phyloP scores from a whole-genome alignment of 257 asterid species.

The Lycium barbarum region DNA sequence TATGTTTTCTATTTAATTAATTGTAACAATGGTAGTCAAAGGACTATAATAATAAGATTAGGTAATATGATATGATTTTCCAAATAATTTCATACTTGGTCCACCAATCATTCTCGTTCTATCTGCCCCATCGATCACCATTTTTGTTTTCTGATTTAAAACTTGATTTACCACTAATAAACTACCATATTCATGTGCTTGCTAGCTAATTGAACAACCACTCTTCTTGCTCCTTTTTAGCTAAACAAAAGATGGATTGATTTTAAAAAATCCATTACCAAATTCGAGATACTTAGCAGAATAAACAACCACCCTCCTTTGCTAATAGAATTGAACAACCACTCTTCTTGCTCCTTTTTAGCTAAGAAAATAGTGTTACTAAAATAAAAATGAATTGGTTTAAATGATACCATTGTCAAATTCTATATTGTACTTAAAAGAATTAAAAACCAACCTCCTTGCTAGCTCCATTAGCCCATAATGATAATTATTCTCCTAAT shows the following conservation, averaged over 20 bases:
- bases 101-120: conserved; percentile 14
- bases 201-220: conserved; percentile 1
- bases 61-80: conserved; percentile 24
- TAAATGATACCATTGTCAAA: background rate
- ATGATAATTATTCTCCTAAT: conserved; percentile 26
- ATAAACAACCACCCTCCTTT: conserved; percentile 58
- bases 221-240: background rate
- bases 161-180: conserved; percentile 7
- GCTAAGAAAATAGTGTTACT: background rate
- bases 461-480: conserved; percentile 48
- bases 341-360: background rate
- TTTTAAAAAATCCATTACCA: background rate
- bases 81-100: background rate
- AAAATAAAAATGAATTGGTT: background rate
- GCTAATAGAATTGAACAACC: conserved; percentile 30
- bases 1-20: background rate
- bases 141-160: conserved; percentile 35
- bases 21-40: conserved; percentile 2
- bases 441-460: conserved; percentile 58
- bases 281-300: conserved; percentile 20
- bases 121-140: conserved; percentile 50
- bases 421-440: conserved; percentile 24
- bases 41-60: conserved; percentile 10
- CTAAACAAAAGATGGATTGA: background rate
- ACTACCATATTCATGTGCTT: background rate